Percentiles rank a stretch among this genome's conserved stretches.
Evolutionary conservation across 2,329 filamentous ascomycete genomes (phyloP).

Genomic region (Penicillium brasilianum): DNA sequence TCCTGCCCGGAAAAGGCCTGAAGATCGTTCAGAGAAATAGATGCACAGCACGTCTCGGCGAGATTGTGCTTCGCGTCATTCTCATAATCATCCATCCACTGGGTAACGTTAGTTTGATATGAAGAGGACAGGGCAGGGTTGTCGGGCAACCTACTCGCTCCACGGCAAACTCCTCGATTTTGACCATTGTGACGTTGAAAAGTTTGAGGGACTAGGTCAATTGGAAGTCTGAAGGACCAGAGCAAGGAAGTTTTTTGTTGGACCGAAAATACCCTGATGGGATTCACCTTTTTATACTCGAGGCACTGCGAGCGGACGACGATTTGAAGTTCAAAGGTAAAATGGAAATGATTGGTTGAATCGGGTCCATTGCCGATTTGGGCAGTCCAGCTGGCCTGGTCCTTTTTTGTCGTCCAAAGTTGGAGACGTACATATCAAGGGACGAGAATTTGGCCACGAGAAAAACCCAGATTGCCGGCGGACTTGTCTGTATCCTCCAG

Average conservation of each 20-base stretch:
- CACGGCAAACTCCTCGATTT: slow-evolving; percentile 28
- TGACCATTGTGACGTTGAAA: slow-evolving; percentile 22
- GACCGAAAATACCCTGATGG: too few species aligned
- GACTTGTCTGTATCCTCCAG: too few species aligned
- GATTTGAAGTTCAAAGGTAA: not conserved
- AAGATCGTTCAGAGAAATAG: slow-evolving; percentile 73
- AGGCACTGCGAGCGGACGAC: not conserved
- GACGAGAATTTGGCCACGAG: too few species aligned
- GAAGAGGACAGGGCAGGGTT: too few species aligned
- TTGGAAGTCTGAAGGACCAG: too few species aligned
- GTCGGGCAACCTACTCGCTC: slow-evolving; percentile 20
- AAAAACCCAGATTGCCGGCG: too few species aligned
- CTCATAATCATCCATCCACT: slow-evolving; percentile 65
- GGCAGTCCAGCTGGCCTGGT: not conserved
- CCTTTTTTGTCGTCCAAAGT: too few species aligned
- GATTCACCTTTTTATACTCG: slow-evolving; percentile 9
- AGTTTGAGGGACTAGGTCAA: not conserved
- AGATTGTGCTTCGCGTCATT: slow-evolving; percentile 67
- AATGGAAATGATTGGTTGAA: slow-evolving; percentile 21
- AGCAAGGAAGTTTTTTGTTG: too few species aligned
- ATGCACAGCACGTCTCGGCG: slow-evolving; percentile 78
- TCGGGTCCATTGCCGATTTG: slow-evolving; percentile 19
- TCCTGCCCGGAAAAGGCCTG: slow-evolving; percentile 57
- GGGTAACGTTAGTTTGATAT: slow-evolving; percentile 14
- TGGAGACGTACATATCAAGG: too few species aligned